Conservation (phyloP, 768 basidiomycete genomes). For the Fistulinella prunicolor region DNA sequence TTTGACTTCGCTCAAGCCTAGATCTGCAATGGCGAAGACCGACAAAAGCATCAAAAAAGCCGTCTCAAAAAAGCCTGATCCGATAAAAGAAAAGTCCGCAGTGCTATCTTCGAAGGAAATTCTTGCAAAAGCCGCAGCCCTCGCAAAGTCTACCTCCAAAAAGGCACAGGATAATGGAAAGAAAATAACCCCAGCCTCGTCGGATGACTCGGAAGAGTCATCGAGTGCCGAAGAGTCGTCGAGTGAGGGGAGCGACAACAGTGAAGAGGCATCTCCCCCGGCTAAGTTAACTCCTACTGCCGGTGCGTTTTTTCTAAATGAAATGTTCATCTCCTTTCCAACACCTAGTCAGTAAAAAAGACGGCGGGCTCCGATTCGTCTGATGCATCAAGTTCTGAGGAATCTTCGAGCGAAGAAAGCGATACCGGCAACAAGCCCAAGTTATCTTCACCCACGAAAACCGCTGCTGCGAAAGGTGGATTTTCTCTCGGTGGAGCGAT, state of each 20-base stretch:
- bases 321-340: not conserved
- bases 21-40: constrained; percentile 37
- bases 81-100: too few species aligned
- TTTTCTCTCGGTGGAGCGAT: not conserved
- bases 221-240: constrained; percentile 15
- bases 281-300: not conserved
- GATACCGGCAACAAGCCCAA: not conserved
- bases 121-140: constrained; percentile 39
- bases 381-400: constrained; percentile 10
- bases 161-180: too few species aligned
- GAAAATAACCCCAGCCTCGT: too few species aligned
- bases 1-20: constrained; percentile 1
- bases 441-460: constrained; percentile 49
- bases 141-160: constrained; percentile 16
- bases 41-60: constrained; percentile 37
- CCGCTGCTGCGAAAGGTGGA: constrained; percentile 34
- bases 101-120: constrained; percentile 46
- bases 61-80: constrained; percentile 33
- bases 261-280: too few species aligned
- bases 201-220: too few species aligned
- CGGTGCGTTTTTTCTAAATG: not conserved
- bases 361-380: not conserved
- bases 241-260: constrained; percentile 8
- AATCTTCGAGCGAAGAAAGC: constrained; percentile 11
- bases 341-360: constrained; percentile 2